Evolutionary conservation across 2,329 filamentous ascomycete genomes (phyloP).

Genomic region (Fusarium caatingaense): DNA sequence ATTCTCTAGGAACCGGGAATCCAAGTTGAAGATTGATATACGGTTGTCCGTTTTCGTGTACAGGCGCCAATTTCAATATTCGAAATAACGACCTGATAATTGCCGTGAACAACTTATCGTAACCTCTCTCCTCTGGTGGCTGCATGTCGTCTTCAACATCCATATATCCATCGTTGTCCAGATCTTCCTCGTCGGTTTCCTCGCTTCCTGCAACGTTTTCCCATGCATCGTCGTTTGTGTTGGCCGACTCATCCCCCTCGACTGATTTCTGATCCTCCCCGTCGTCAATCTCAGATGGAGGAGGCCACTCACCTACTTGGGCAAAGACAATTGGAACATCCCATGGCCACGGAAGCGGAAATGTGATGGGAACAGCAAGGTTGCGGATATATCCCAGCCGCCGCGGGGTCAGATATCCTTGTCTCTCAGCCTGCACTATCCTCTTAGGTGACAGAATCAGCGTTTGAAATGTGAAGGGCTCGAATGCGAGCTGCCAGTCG

Average conservation of each 20-base stretch:
- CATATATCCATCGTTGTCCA: background rate
- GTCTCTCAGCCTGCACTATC: constrained; percentile 1
- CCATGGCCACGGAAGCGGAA: constrained; percentile 15
- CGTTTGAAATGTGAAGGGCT: constrained; percentile 6
- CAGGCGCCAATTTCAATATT: constrained; percentile 1
- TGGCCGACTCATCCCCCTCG: background rate
- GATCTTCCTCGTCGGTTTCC: background rate
- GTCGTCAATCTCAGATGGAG: fast-evolving
- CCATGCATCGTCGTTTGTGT: background rate
- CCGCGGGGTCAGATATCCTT: constrained; percentile 1
- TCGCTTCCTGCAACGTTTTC: background rate
- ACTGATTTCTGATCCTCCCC: fast-evolving
- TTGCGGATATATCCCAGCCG: constrained; percentile 3
- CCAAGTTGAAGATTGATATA: constrained; percentile 12
- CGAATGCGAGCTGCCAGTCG: constrained; percentile 17
- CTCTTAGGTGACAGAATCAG: constrained; percentile 5
- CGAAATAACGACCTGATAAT: constrained; percentile 7
- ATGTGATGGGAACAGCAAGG: constrained; percentile 8
- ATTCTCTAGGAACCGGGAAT: constrained; percentile 12
- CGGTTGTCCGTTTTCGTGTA: constrained; percentile 2
- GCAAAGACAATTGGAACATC: constrained; percentile 6
- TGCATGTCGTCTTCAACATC: constrained; percentile 1
- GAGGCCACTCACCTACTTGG: background rate
- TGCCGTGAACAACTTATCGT: background rate
- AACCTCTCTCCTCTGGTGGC: constrained; percentile 4